Evolutionary conservation across 192 early-diverging fungal species (phyloP).

Genomic region (Coemansia sp.): DNA sequence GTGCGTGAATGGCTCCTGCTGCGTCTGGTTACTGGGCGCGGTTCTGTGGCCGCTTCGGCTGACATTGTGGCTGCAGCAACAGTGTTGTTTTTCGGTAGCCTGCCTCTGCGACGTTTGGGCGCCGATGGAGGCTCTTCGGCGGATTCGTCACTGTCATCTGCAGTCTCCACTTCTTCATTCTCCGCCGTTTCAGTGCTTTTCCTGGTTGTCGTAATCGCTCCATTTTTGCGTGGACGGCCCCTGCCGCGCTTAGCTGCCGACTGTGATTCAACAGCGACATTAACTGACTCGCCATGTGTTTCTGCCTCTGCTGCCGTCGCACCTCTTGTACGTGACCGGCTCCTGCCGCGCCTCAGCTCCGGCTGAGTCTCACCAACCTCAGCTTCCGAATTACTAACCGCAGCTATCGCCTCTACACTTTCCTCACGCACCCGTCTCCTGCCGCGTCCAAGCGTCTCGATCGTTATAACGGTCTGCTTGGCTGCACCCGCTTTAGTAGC

Average conservation of each 20-base stretch:
- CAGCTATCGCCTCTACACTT: neutral
- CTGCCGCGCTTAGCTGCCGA: constrained; percentile 9
- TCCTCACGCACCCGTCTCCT: neutral
- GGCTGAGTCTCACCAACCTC: neutral
- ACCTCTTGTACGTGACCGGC: neutral
- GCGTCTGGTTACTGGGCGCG: neutral
- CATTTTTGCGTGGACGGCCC: constrained; percentile 9
- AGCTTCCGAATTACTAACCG: no score
- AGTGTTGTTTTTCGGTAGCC: neutral
- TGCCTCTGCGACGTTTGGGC: neutral
- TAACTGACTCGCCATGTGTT: neutral
- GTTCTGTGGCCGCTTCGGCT: neutral
- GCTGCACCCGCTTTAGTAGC: neutral
- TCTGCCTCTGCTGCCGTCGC: neutral
- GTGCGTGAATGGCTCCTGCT: no score
- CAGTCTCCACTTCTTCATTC: neutral
- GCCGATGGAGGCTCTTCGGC: neutral
- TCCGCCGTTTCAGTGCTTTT: neutral
- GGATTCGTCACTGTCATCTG: neutral
- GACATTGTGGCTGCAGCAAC: neutral
- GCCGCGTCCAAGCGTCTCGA: neutral
- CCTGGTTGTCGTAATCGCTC: neutral
- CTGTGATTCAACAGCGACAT: neutral
- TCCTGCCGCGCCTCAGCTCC: neutral
- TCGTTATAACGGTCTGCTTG: neutral